A percentile compares a stretch with the other conserved stretches of the same genome.
Evolutionary conservation across 2,329 filamentous ascomycete species (phyloP).

Genomic region (Pseudogymnoascus sp.): DNA sequence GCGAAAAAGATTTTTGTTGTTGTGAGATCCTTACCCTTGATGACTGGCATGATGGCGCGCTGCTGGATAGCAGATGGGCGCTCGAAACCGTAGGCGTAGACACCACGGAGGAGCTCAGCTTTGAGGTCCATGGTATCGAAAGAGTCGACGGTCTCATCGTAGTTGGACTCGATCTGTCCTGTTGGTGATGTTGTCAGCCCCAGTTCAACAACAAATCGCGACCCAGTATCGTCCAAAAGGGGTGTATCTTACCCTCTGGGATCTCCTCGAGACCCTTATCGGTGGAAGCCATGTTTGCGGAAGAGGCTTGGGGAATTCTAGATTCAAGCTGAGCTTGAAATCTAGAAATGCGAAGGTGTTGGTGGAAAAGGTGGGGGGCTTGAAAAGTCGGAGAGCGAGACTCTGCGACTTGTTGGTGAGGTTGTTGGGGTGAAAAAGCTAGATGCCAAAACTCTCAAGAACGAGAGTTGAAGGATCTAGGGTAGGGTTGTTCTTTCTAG

Average conservation of each 20-base stretch:
- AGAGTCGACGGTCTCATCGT: conserved; percentile 98
- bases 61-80: conserved; percentile 99
- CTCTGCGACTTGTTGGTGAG: conserved; percentile 24
- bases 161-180: conserved; percentile 99
- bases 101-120: conserved; percentile 93
- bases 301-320: conserved; percentile 43
- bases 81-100: conserved; percentile 99
- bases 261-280: conserved; percentile 98
- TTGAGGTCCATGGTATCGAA: conserved; percentile 98
- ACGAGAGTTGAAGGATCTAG: conserved; percentile 31
- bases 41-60: conserved; percentile 99
- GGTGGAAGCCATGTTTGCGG: conserved; percentile 91
- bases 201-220: neutral
- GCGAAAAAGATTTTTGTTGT: neutral
- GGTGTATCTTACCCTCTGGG: conserved; percentile 70
- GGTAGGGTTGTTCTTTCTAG: neutral
- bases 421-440: conserved; percentile 33
- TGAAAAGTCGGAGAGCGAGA: conserved; percentile 26
- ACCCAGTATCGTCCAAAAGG: neutral
- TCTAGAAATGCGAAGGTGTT: conserved; percentile 43
- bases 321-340: conserved; percentile 75
- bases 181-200: conserved; percentile 25
- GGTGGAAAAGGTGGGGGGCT: conserved; percentile 22
- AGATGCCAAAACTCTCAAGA: conserved; percentile 44
- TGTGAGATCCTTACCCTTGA: conserved; percentile 69